These are phyloP conservation scores for Chytriomyces hyalinus DNA, from an alignment of 192 early-diverging fungal genomes.

Conservation along the genomic window DNA sequence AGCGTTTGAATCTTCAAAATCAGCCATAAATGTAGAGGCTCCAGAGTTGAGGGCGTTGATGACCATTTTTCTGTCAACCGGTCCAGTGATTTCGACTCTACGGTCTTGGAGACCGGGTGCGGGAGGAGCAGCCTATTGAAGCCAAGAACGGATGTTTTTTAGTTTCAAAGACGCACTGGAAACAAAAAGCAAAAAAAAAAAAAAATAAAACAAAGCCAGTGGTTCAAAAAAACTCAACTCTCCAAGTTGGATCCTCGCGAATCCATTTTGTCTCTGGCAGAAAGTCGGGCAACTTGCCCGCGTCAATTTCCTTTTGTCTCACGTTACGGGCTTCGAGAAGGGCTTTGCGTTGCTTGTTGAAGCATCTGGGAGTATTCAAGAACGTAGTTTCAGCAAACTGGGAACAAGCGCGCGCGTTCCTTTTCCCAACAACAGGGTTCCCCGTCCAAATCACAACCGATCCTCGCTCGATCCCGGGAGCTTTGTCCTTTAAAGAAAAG, in stretches of 20 bases:
- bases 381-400: neutral
- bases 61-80: conserved; percentile 99
- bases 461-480: neutral
- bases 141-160: neutral
- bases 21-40: conserved; percentile 95
- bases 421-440: neutral
- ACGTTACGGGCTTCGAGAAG: conserved; percentile 80
- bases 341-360: conserved; percentile 87
- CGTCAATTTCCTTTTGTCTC: conserved; percentile 81
- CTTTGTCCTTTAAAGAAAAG: too few species aligned
- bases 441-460: neutral
- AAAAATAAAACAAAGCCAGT: conserved; percentile 7
- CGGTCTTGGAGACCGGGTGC: conserved; percentile 90
- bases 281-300: conserved; percentile 82
- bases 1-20: conserved; percentile 97
- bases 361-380: conserved; percentile 51
- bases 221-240: conserved; percentile 41
- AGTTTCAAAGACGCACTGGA: neutral
- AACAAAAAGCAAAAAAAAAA: neutral
- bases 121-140: conserved; percentile 70
- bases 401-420: neutral
- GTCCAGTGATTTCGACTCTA: conserved; percentile 97
- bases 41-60: conserved; percentile 98
- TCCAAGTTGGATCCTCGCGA: conserved; percentile 89
- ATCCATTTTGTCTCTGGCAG: conserved; percentile 90